Conservation (phyloP, 345 rosid species). For the Aquilaria sinensis region DNA sequence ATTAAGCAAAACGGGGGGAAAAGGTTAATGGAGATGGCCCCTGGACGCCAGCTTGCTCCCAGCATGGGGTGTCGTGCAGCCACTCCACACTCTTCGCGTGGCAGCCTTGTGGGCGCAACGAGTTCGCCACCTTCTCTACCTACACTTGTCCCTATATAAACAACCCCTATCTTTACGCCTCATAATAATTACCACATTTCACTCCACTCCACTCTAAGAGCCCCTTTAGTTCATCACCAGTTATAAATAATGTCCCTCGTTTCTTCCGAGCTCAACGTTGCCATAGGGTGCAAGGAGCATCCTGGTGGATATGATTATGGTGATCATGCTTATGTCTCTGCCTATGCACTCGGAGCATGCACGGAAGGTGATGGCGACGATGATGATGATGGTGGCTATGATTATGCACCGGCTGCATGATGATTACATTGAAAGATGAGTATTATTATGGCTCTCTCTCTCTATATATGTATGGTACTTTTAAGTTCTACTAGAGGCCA, state of each 20-base stretch:
- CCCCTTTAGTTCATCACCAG: not conserved
- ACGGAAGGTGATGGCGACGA: conserved; percentile 16
- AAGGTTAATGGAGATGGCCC: no score
- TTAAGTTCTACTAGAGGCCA: no score
- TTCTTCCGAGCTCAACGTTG: no score
- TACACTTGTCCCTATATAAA: not conserved
- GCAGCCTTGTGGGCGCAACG: no score
- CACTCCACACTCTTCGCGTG: no score
- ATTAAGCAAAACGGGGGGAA: no score
- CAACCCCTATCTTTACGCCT: not conserved
- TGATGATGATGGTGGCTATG: conserved; percentile 14
- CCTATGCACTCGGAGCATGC: conserved; percentile 9
- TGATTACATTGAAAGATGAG: no score
- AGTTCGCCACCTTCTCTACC: no score
- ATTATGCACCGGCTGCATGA: conserved; percentile 28
- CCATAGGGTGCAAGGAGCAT: not conserved
- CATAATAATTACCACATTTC: not conserved
- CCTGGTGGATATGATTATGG: conserved; percentile 5
- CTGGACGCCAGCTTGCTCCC: no score
- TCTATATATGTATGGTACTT: no score
- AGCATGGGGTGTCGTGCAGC: no score
- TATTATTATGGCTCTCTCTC: no score
- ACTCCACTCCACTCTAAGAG: not conserved
- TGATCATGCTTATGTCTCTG: not conserved
- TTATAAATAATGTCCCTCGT: not conserved